phyloP scores from a whole-genome alignment of 1,284 basidiomycete genomes.

The Puccinia brachypodii region DNA sequence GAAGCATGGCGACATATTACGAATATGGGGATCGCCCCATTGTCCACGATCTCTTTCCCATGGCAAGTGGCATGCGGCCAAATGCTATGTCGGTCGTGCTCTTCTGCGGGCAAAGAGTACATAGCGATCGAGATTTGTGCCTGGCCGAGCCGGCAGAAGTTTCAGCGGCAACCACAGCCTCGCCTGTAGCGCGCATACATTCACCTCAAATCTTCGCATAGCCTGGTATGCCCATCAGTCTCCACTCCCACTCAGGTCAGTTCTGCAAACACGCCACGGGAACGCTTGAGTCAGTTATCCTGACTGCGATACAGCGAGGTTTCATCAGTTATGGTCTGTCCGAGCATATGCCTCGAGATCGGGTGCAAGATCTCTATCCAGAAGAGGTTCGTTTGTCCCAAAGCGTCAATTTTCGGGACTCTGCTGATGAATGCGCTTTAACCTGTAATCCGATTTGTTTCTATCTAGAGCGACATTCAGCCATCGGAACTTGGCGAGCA shows the following conservation, averaged over 20 bases:
- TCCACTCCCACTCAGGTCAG: constrained; percentile 94
- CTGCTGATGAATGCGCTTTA: not conserved
- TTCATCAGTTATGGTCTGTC: constrained; percentile 83
- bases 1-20: too few relatives aligned
- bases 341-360: constrained; percentile 91
- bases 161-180: too few relatives aligned
- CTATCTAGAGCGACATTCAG: not conserved
- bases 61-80: too few relatives aligned
- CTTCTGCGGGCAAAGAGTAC: too few relatives aligned
- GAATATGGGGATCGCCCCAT: too few relatives aligned
- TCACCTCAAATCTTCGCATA: not conserved
- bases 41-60: too few relatives aligned
- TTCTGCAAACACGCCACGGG: constrained; percentile 89
- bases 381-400: constrained; percentile 72
- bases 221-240: constrained; percentile 73
- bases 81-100: too few relatives aligned
- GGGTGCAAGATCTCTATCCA: constrained; percentile 79
- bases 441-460: not conserved
- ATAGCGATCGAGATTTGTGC: too few relatives aligned
- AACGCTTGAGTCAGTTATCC: constrained; percentile 74
- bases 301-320: constrained; percentile 72
- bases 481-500: constrained; percentile 62
- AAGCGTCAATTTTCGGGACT: not conserved
- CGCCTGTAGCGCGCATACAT: too few relatives aligned
- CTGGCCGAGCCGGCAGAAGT: too few relatives aligned